A percentile compares a stretch with the other conserved stretches of the same genome.
Conservation (phyloP, 2,329 filamentous ascomycete genomes). For the Trichoderma brevicompactum region DNA sequence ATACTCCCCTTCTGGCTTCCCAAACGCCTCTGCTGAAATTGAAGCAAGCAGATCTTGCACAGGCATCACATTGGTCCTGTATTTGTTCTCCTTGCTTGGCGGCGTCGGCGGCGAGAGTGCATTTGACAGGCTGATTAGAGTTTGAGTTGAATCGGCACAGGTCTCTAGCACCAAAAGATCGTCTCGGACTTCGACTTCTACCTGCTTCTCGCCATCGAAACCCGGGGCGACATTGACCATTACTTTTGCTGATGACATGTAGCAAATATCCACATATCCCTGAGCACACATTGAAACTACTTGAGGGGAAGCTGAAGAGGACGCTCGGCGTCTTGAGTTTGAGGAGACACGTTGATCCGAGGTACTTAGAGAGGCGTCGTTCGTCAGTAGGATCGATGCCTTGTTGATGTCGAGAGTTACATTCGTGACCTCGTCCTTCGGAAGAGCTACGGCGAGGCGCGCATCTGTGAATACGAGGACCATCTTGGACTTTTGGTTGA, state of each 20-base stretch:
- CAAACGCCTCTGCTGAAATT: constrained; percentile 84
- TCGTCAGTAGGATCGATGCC: constrained; percentile 80
- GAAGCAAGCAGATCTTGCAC: constrained; percentile 88
- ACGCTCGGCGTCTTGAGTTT: constrained; percentile 36
- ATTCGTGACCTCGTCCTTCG: constrained; percentile 66
- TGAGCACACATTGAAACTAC: constrained; percentile 61
- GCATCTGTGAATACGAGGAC: constrained; percentile 79
- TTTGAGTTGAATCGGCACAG: constrained; percentile 96
- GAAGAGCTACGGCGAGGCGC: constrained; percentile 69
- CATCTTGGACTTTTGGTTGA: constrained; percentile 74
- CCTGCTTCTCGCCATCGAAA: constrained; percentile 61
- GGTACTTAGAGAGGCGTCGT: constrained; percentile 60
- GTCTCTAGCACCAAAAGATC: constrained; percentile 90
- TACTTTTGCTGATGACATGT: constrained; percentile 79
- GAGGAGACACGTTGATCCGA: constrained; percentile 30
- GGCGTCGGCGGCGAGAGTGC: constrained; percentile 82
- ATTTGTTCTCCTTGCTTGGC: constrained; percentile 81
- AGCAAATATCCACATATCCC: constrained; percentile 86
- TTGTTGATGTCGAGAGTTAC: constrained; percentile 73
- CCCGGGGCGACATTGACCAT: constrained; percentile 62
- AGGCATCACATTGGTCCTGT: constrained; percentile 83
- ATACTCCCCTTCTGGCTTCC: constrained; percentile 62
- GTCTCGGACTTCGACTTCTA: constrained; percentile 83
- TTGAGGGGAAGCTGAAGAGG: constrained; percentile 52
- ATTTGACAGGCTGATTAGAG: constrained; percentile 77